Conservation (phyloP, 192 early-diverging fungal species). For the Podila clonocystis region DNA sequence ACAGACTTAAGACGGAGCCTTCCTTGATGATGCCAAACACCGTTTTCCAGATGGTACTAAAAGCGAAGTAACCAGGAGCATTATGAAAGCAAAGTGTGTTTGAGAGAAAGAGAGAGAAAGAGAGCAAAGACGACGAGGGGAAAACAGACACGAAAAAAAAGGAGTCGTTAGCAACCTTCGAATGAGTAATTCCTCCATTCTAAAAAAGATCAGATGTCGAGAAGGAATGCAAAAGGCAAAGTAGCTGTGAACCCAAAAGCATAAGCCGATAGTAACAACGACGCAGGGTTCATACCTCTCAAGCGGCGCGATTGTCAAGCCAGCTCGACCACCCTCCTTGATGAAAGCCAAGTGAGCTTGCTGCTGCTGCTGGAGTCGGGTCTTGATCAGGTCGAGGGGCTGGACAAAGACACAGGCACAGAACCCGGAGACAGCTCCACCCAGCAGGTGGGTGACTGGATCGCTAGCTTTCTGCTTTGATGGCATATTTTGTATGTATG, state of each 20-base stretch:
- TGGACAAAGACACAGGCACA: constrained; percentile 84
- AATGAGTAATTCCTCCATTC: too few relatives aligned
- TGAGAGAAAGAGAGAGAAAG: not conserved
- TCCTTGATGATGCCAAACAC: constrained; percentile 67
- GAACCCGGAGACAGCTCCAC: constrained; percentile 82
- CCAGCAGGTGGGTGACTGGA: constrained; percentile 70
- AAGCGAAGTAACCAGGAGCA: not conserved
- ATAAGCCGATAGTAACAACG: not conserved
- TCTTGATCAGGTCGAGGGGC: constrained; percentile 90
- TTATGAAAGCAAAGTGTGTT: not conserved
- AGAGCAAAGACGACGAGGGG: not conserved
- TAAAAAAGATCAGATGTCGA: too few relatives aligned
- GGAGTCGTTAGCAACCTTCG: too few relatives aligned
- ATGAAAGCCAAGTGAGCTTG: constrained; percentile 65
- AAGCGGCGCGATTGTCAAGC: constrained; percentile 52
- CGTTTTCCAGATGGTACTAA: constrained; percentile 63
- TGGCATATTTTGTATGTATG: constrained; percentile 12
- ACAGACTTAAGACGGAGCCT: constrained; percentile 73
- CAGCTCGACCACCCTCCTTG: constrained; percentile 51
- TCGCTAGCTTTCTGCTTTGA: constrained; percentile 51
- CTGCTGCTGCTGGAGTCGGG: constrained; percentile 76
- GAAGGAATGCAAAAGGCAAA: too few relatives aligned
- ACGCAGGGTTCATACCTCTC: constrained; percentile 52
- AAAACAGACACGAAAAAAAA: too few relatives aligned
- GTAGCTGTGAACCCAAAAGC: not conserved